Evolutionary conservation across 106 monocot species (phyloP), one percentile per base, ranked within the genome.

Genomic region (Dendrobium nobile): DNA sequence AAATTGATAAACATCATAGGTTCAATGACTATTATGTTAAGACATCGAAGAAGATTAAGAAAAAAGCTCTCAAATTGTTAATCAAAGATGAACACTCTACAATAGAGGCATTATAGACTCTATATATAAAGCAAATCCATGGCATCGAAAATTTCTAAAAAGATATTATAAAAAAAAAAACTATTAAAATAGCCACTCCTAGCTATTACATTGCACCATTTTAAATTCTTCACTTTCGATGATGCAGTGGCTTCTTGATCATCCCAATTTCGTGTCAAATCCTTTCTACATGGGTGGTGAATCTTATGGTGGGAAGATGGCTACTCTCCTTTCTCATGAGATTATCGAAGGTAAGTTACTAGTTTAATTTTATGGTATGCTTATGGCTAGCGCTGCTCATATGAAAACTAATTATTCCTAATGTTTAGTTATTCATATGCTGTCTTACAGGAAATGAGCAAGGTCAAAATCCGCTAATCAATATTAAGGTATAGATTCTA

Each of bases 201-300:
- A 31, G 1, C 31, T 31, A 31, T 3, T 37, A 37, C 37, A 37
- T 37, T 37, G 37, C 37, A 2, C 3, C 37, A 37, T 37, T 37
- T 37, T 37, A 37, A 2, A 37, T 65, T 65, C 9, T 17, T 72
- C 7, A 9, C 7, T 72, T 72, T 72, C 0, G 16, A 73, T 4
- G 41, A 9, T 84, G 56, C 75, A 93, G 91, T 94, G 93, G 93
- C 77, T 87, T 33, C 31, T 75, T 26, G 78, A 85, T 19, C 87
- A 94, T 54, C 91, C 86, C 8, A 42, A 87, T 33, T 94, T 91
- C 77, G 33, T 84, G 0, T 61, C 80, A 2, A 94, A 89, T 82
- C 85, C 89, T 44, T 82, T 94, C 17, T 94, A 94, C 51, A 73
- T 94, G 47, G 84, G 68, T 78, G 94, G 94, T 33, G 94, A 94